Evolutionary conservation across 495 filamentous ascomycete genomes (phyloP), one percentile per base, ranked within the genome.

Genomic region (Astrocystis sublimbata): DNA sequence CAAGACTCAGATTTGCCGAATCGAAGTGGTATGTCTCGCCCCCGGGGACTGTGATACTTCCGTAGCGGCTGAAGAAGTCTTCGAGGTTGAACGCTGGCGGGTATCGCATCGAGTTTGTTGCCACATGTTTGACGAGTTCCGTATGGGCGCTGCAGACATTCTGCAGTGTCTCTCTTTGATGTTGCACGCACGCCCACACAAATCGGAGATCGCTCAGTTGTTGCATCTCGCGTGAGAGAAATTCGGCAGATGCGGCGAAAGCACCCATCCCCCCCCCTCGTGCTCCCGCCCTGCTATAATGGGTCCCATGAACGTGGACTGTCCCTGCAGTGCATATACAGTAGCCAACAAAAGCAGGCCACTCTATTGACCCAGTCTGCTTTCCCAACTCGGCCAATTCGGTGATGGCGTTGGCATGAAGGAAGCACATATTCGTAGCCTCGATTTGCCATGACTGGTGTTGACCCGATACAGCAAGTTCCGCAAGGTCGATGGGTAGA

Each of bases 391-490:
- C 89, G 19, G 93, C 89, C 1, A 96, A 78, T 64, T 93, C 91
- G 5, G 89, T 87, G 52, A 96, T 92, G 1, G 90, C 90, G 72
- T 93, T 96, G 8, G 91, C 89, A 65, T 96, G 91, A 15, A 90
- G 80, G 71, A 96, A 93, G 72, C 91, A 93, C 53, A 92, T 82
- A 61, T 92, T 92, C 1, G 90, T 93, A 0, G 90, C 89, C 66
- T 92, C 90, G 53, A 93, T 93, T 72, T 93, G 91, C 91, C 91
- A 96, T 35, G 89, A 92, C 69, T 93, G 90, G 64, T 96, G 90
- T 67, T 93, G 91, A 0, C 90, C 89, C 0, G 85, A 87, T 19
- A 89, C 89, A 36, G 89, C 83, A 7, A 93, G 79, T 65, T 93
- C 90, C 21, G 87, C 83, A 8, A 93, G 79, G 74, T 93, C 89